Percentiles rank a stretch among this genome's conserved stretches.
Evolutionary conservation across 2,329 filamentous ascomycete species (phyloP).

Genomic region (Thelonectria blattea): DNA sequence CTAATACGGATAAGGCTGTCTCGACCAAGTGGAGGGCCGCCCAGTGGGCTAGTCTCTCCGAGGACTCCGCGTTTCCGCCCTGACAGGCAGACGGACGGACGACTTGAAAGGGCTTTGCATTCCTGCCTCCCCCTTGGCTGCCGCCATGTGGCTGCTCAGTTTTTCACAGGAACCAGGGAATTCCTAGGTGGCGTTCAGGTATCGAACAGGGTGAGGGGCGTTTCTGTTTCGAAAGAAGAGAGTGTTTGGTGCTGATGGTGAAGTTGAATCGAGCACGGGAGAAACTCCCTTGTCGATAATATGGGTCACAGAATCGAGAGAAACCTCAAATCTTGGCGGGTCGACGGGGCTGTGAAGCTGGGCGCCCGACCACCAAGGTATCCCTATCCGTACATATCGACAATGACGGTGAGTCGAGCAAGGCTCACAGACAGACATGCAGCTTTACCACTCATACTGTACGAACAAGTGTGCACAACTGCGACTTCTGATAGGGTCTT

Average conservation of each 20-base stretch:
- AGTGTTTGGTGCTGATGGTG: not conserved
- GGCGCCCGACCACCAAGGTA: too few relatives aligned
- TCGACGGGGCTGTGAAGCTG: not conserved
- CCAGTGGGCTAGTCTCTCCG: not conserved
- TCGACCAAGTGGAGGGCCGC: not conserved
- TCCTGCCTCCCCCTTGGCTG: not conserved
- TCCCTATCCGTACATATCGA: not conserved
- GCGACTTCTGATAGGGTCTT: not conserved
- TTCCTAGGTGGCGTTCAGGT: not conserved
- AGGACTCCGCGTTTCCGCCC: conserved; percentile 1
- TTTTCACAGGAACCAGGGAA: not conserved
- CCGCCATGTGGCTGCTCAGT: conserved; percentile 6
- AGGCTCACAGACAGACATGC: not conserved
- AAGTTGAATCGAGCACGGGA: not conserved
- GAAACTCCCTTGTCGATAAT: not conserved
- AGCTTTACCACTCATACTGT: too few relatives aligned
- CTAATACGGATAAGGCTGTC: not conserved
- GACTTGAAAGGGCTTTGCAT: not conserved
- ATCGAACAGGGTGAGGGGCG: not conserved
- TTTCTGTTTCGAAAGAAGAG: not conserved
- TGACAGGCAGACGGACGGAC: not conserved
- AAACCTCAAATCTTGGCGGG: not conserved
- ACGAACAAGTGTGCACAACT: not conserved
- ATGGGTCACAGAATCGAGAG: not conserved
- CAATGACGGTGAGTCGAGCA: conserved; percentile 1